These are phyloP conservation scores for Parathielavia hyrcaniae DNA, from an alignment of 495 filamentous ascomycete species.

Conservation along the genomic window DNA sequence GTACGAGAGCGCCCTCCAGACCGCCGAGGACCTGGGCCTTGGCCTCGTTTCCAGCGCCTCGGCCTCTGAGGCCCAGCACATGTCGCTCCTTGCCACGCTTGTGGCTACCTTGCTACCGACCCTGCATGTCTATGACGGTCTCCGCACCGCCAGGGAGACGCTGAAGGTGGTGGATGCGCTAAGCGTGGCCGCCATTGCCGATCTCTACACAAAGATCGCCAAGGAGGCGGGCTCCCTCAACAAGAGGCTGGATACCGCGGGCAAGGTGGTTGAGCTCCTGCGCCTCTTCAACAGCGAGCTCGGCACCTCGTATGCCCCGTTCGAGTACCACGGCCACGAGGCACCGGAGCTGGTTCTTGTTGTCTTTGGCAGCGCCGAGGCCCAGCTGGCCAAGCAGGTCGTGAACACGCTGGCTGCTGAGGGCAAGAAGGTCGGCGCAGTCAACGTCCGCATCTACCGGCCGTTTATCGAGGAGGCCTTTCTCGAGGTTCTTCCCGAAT, in stretches of 20 bases:
- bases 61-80: constrained; percentile 88
- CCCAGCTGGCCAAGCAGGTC: constrained; percentile 76
- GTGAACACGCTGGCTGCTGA: constrained; percentile 62
- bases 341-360: constrained; percentile 74
- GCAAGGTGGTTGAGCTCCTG: constrained; percentile 67
- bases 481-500: constrained; percentile 67
- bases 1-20: constrained; percentile 70
- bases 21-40: constrained; percentile 88
- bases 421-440: constrained; percentile 70
- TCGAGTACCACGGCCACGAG: constrained; percentile 88
- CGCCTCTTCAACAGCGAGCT: constrained; percentile 84
- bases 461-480: constrained; percentile 94
- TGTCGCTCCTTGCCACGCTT: constrained; percentile 82
- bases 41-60: constrained; percentile 80
- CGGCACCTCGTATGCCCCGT: constrained; percentile 83
- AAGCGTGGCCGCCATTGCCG: constrained; percentile 62
- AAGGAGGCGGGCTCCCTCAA: constrained; percentile 54
- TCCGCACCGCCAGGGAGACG: constrained; percentile 78
- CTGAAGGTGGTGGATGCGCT: constrained; percentile 79
- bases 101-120: constrained; percentile 73
- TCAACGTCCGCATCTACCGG: constrained; percentile 88
- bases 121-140: constrained; percentile 88
- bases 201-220: constrained; percentile 61
- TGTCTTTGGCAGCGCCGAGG: constrained; percentile 86
- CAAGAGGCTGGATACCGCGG: constrained; percentile 66